Percentiles rank a stretch among this genome's conserved stretches.
phyloP scores from a whole-genome alignment of 768 basidiomycete species.

The Rhizopogon salebrosus region DNA sequence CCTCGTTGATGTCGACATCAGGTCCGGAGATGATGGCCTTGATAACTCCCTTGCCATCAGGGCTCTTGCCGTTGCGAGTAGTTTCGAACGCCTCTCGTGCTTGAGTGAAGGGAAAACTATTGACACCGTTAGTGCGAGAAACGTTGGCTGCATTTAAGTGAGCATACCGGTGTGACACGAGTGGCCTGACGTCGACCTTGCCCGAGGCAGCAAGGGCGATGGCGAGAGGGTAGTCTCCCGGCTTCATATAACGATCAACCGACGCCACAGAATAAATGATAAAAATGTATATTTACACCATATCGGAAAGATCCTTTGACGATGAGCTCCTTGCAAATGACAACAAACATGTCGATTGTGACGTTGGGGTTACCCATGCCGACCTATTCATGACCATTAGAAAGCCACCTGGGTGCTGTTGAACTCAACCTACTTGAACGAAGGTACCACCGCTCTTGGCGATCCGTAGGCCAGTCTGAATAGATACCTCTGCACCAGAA shows the following conservation, averaged over 20 bases:
- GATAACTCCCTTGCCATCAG: constrained; percentile 84
- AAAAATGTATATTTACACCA: constrained; percentile 41
- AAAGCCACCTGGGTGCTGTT: not conserved
- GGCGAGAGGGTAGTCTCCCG: constrained; percentile 82
- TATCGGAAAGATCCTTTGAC: constrained; percentile 94
- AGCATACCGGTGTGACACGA: constrained; percentile 81
- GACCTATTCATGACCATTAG: constrained; percentile 41
- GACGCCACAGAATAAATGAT: not conserved
- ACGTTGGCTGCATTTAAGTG: constrained; percentile 9
- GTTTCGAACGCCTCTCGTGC: constrained; percentile 79
- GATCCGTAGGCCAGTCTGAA: constrained; percentile 78
- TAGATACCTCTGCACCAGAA: constrained; percentile 88
- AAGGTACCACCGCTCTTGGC: constrained; percentile 73
- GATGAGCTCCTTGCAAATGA: constrained; percentile 74
- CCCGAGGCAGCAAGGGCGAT: constrained; percentile 80
- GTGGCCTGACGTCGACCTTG: constrained; percentile 78
- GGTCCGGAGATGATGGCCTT: constrained; percentile 88
- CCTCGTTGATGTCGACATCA: constrained; percentile 43
- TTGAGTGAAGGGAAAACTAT: constrained; percentile 69
- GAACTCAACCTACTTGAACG: constrained; percentile 46
- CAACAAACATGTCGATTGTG: constrained; percentile 61
- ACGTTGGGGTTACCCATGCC: constrained; percentile 84
- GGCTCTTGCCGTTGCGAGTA: constrained; percentile 73
- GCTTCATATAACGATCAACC: constrained; percentile 32
- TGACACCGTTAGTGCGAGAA: not conserved